These are phyloP conservation scores for Plasmodium sp. DNA, from an alignment of 169 alveolate genomes.

Conservation along the genomic window DNA sequence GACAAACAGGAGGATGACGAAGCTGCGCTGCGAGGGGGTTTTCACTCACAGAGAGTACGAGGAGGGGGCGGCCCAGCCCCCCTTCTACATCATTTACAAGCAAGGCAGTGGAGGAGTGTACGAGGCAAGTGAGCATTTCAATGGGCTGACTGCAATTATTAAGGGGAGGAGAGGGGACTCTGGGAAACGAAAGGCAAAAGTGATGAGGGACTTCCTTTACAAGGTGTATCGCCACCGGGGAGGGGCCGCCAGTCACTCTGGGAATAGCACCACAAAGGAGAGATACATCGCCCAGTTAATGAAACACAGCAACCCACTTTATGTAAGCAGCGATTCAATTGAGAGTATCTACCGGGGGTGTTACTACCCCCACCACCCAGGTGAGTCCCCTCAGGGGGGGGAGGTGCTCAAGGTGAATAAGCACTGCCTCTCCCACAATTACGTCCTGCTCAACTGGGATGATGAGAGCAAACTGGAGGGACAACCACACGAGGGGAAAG, in stretches of 20 bases:
- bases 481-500: not conserved
- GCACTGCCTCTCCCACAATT: constrained; percentile 32
- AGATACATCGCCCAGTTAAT: not conserved
- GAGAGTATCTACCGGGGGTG: not conserved
- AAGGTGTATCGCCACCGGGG: not conserved
- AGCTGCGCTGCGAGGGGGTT: constrained; percentile 34
- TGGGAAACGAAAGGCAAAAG: not conserved
- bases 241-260: not conserved
- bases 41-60: constrained; percentile 5
- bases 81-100: constrained; percentile 18
- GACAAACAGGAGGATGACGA: not conserved
- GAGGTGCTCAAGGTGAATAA: not conserved
- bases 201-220: not conserved
- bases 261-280: not conserved
- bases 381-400: not conserved
- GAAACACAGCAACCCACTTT: not conserved
- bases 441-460: constrained; percentile 23
- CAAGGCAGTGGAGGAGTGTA: constrained; percentile 2
- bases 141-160: constrained; percentile 23
- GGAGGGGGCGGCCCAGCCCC: not conserved
- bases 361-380: not conserved
- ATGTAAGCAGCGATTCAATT: not conserved
- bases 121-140: constrained; percentile 35
- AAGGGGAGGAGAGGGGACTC: constrained; percentile 1
- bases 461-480: not conserved